Percentiles rank a stretch among this genome's conserved stretches.
Evolutionary conservation across 805 yeast species (phyloP).

Genomic region (Candida adriatica): DNA sequence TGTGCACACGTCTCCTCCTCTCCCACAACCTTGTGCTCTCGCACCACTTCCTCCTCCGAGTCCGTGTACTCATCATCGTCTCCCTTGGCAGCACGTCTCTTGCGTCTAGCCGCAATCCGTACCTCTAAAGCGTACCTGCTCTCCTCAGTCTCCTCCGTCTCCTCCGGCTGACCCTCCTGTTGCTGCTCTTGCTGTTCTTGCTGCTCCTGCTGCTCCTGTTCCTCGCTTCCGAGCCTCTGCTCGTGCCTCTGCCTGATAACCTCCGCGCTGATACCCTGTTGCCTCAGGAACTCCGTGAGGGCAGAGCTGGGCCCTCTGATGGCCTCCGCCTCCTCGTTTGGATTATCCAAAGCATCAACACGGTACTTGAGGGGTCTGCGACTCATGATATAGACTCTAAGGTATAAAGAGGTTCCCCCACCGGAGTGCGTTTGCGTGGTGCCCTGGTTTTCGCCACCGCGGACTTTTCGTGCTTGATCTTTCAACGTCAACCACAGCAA

Average conservation of each 20-base stretch:
- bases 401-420: too few species aligned
- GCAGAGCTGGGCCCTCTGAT: conserved; percentile 71
- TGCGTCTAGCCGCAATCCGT: conserved; percentile 34
- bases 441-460: conserved; percentile 13
- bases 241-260: conserved; percentile 51
- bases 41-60: conserved; percentile 25
- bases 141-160: conserved; percentile 22
- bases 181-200: conserved; percentile 8
- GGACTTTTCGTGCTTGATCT: too few species aligned
- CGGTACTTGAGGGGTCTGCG: conserved; percentile 24
- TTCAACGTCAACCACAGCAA: conserved; percentile 25
- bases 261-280: conserved; percentile 84
- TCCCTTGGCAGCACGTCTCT: conserved; percentile 32
- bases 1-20: conserved; percentile 56
- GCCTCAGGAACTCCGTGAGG: conserved; percentile 77
- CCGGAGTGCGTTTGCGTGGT: too few species aligned
- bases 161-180: conserved; percentile 20
- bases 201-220: conserved; percentile 25
- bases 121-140: conserved; percentile 27
- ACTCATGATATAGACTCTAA: too few species aligned
- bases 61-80: conserved; percentile 32
- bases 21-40: conserved; percentile 31
- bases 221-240: conserved; percentile 26
- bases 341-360: conserved; percentile 10
- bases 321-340: conserved; percentile 19